Percentiles rank a stretch among this genome's conserved stretches.
These are phyloP conservation scores for Tulasnella sp. DNA, from an alignment of 768 basidiomycete species.

Conservation along the genomic window DNA sequence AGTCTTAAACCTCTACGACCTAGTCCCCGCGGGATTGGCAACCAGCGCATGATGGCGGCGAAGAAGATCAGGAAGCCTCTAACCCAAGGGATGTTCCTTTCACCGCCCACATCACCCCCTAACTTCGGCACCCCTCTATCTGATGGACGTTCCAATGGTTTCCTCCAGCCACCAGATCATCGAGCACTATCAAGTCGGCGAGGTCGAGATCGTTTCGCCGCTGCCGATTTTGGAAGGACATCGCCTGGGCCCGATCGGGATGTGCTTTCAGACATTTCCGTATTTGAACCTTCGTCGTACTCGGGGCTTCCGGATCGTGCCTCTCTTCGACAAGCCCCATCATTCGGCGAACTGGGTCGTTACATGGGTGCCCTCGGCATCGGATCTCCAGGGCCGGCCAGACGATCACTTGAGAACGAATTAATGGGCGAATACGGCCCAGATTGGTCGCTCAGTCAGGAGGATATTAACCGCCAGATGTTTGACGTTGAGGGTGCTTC, in stretches of 20 bases:
- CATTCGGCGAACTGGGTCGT: slow-evolving; percentile 18
- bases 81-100: slow-evolving; percentile 22
- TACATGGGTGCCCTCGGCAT: slow-evolving; percentile 32
- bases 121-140: not conserved
- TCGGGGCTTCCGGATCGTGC: not conserved
- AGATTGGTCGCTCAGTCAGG: slow-evolving; percentile 45
- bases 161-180: slow-evolving; percentile 18
- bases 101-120: slow-evolving; percentile 29
- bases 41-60: slow-evolving; percentile 30
- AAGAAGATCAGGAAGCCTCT: slow-evolving; percentile 31
- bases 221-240: slow-evolving; percentile 7
- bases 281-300: not conserved
- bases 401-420: slow-evolving; percentile 44
- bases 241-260: slow-evolving; percentile 4
- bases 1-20: not conserved
- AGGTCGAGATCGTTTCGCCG: slow-evolving; percentile 16
- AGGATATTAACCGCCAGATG: slow-evolving; percentile 37
- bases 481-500: slow-evolving; percentile 25
- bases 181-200: slow-evolving; percentile 23
- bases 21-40: slow-evolving; percentile 27
- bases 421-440: slow-evolving; percentile 59
- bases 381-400: not conserved
- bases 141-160: not conserved
- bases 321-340: slow-evolving; percentile 26
- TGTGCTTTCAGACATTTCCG: not conserved